These are phyloP conservation scores for Metschnikowia reukaufii DNA, from an alignment of 805 yeast species.

Conservation along the genomic window DNA sequence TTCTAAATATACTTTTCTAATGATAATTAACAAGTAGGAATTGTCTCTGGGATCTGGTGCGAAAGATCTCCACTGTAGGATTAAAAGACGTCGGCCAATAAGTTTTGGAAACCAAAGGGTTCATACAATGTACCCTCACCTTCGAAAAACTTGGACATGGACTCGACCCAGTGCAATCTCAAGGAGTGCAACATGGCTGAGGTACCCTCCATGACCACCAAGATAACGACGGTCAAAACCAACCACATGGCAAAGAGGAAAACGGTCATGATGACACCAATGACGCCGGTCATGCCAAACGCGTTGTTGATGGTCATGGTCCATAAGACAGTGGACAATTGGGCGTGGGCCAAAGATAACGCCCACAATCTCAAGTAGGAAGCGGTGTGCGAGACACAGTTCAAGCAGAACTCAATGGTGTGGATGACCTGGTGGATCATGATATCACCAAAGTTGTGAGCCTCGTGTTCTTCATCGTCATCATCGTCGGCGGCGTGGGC, in stretches of 20 bases:
- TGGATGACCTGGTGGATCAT: slow-evolving; percentile 97
- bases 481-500: slow-evolving; percentile 45
- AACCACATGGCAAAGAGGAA: slow-evolving; percentile 94
- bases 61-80: too few relatives aligned
- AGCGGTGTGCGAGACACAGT: slow-evolving; percentile 98
- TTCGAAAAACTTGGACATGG: slow-evolving; percentile 96
- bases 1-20: too few relatives aligned
- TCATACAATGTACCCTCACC: slow-evolving; percentile 93
- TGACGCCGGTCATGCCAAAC: slow-evolving; percentile 60
- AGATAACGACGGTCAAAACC: slow-evolving; percentile 80
- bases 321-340: slow-evolving; percentile 94
- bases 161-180: slow-evolving; percentile 98
- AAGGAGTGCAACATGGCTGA: slow-evolving; percentile 99
- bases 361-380: slow-evolving; percentile 98
- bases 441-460: slow-evolving; percentile 82
- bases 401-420: slow-evolving; percentile 95
- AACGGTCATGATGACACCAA: slow-evolving; percentile 75
- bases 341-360: slow-evolving; percentile 93
- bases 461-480: slow-evolving; percentile 54
- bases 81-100: slow-evolving; percentile 18
- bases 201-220: slow-evolving; percentile 98
- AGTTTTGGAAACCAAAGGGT: slow-evolving; percentile 69
- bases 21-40: too few relatives aligned
- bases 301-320: slow-evolving; percentile 86
- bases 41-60: too few relatives aligned